Evolutionary conservation across 2,329 filamentous ascomycete genomes (phyloP).

Genomic region (Alternaria metachromatica): DNA sequence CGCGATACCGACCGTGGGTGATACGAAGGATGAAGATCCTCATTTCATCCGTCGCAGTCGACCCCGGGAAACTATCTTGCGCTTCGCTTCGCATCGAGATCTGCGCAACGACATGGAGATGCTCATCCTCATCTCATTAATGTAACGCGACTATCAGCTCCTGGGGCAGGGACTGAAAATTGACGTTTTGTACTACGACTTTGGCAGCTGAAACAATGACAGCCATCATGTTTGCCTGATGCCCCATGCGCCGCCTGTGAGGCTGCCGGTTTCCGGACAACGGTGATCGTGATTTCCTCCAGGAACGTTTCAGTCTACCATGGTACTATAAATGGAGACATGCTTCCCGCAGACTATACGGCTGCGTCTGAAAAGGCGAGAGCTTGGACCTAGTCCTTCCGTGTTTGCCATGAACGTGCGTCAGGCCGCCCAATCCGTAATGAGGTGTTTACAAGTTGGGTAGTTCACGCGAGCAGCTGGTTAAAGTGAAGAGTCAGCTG

Average conservation of each 20-base stretch:
- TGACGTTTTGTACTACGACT: background rate
- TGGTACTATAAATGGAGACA: constrained; percentile 8
- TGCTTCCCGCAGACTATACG: background rate
- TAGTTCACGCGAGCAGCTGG: background rate
- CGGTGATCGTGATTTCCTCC: constrained; percentile 1
- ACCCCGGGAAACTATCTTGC: background rate
- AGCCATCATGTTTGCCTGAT: background rate
- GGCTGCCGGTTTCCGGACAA: background rate
- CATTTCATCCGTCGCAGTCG: background rate
- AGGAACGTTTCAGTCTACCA: background rate
- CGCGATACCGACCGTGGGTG: background rate
- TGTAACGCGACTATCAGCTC: background rate
- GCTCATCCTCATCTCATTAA: background rate
- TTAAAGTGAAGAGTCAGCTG: background rate
- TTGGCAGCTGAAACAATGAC: background rate
- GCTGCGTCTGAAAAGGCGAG: constrained; percentile 1
- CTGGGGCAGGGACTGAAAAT: background rate
- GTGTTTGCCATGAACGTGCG: background rate
- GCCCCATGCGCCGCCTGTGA: background rate
- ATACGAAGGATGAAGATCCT: background rate
- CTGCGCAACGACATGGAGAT: background rate
- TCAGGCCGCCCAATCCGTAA: background rate
- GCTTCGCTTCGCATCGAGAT: background rate
- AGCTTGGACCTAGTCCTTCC: background rate
- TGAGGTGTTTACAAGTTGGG: background rate